These are phyloP conservation scores for Pyrenula aspistea DNA, from an alignment of 495 filamentous ascomycete genomes.

Conservation along the genomic window DNA sequence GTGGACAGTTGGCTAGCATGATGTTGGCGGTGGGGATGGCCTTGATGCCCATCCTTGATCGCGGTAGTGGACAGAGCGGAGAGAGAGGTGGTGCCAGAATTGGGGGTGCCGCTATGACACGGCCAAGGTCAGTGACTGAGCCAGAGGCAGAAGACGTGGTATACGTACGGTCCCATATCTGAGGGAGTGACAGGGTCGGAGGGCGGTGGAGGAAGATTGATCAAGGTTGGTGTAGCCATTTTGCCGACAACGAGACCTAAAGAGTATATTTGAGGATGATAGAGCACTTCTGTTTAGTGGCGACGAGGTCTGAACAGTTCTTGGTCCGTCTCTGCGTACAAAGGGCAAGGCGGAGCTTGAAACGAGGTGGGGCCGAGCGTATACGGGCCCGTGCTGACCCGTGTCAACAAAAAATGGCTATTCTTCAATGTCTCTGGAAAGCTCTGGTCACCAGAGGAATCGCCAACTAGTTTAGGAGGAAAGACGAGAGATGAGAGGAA, in stretches of 20 bases:
- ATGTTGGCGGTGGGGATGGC: constrained; percentile 43
- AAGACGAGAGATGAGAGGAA: neutral
- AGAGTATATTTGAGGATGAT: neutral
- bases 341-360: neutral
- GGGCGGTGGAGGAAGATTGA: constrained; percentile 75
- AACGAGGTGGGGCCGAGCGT: neutral
- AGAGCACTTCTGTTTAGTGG: no score
- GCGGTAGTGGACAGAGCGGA: constrained; percentile 81
- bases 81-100: constrained; percentile 73
- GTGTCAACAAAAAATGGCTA: no score
- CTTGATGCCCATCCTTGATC: constrained; percentile 87
- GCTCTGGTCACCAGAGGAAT: no score
- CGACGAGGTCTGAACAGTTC: neutral
- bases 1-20: constrained; percentile 40
- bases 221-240: constrained; percentile 52
- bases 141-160: constrained; percentile 4
- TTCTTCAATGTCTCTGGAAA: no score
- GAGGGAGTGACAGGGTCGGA: constrained; percentile 82
- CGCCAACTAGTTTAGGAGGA: no score
- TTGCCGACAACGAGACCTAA: constrained; percentile 12
- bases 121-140: constrained; percentile 9
- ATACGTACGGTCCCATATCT: constrained; percentile 71
- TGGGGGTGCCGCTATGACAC: constrained; percentile 67
- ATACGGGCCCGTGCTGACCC: neutral
- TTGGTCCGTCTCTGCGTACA: neutral